phyloP scores from a whole-genome alignment of 192 early-diverging fungal genomes.

The Funneliformis geosporum region DNA sequence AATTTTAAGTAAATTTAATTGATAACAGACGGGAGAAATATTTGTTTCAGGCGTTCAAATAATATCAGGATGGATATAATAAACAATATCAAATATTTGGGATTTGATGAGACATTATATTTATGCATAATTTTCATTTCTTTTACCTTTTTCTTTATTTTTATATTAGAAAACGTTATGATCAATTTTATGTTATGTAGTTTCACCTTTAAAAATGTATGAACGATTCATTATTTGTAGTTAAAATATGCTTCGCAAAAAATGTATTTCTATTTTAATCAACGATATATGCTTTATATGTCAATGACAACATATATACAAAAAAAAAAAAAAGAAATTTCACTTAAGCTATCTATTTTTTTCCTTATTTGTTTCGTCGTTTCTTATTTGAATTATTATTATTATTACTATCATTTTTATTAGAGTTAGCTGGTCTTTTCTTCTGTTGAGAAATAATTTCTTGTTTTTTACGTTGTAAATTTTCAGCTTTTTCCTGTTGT shows the following conservation, averaged over 20 bases:
- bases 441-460: slow-evolving; percentile 30
- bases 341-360: neutral
- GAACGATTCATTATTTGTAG: neutral
- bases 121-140: neutral
- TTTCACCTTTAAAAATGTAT: neutral
- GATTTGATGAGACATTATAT: neutral
- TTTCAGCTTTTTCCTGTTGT: slow-evolving; percentile 65
- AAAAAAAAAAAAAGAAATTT: neutral
- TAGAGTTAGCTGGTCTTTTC: neutral
- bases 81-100: neutral
- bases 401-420: neutral
- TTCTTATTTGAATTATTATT: neutral
- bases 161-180: neutral
- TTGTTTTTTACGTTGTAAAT: slow-evolving; percentile 47
- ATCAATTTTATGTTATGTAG: neutral
- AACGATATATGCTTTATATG: neutral
- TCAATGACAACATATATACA: neutral
- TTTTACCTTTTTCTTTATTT: neutral
- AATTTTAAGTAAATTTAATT: neutral
- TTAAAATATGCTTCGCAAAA: neutral
- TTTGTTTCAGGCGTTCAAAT: neutral
- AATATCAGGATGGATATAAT: neutral
- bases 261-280: neutral
- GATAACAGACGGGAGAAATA: too few relatives aligned
- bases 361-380: neutral